phyloP scores from a whole-genome alignment of 345 rosid species.

The Euclidium syriacum region DNA sequence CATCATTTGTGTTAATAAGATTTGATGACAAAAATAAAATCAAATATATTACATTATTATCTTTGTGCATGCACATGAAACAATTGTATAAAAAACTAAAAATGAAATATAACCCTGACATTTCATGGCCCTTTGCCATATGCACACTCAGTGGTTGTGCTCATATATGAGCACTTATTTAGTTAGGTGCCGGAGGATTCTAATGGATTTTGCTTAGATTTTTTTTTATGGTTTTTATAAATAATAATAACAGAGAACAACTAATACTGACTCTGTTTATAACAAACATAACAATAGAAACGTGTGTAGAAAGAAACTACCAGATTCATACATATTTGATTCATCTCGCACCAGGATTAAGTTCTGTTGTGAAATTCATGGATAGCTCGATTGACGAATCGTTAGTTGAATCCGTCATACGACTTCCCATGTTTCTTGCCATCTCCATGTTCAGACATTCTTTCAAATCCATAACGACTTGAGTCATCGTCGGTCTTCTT shows the following conservation, averaged over 20 bases:
- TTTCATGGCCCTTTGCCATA: too few species aligned
- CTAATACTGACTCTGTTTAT: not conserved
- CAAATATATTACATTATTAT: too few species aligned
- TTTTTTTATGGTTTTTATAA: too few species aligned
- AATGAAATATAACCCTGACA: too few species aligned
- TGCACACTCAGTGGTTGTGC: too few species aligned
- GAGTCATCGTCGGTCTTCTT: constrained; percentile 43
- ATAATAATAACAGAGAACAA: not conserved
- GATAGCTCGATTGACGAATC: constrained; percentile 24
- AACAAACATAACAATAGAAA: not conserved
- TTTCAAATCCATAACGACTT: constrained; percentile 36
- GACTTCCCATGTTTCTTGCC: constrained; percentile 26
- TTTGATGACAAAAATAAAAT: too few species aligned
- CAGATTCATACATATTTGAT: not conserved
- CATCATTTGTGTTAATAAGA: too few species aligned
- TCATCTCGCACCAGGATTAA: constrained; percentile 30
- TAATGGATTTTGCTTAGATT: too few species aligned
- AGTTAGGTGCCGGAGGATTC: too few species aligned
- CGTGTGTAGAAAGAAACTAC: not conserved
- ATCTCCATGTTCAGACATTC: constrained; percentile 28
- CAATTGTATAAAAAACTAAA: too few species aligned
- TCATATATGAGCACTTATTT: too few species aligned
- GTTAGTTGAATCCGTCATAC: constrained; percentile 21
- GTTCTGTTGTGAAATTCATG: constrained; percentile 24
- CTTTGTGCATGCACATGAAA: too few species aligned